A percentile compares a stretch with the other conserved stretches of the same genome.
Conservation (phyloP, 768 basidiomycete genomes). For the Agaricus blazei region DNA sequence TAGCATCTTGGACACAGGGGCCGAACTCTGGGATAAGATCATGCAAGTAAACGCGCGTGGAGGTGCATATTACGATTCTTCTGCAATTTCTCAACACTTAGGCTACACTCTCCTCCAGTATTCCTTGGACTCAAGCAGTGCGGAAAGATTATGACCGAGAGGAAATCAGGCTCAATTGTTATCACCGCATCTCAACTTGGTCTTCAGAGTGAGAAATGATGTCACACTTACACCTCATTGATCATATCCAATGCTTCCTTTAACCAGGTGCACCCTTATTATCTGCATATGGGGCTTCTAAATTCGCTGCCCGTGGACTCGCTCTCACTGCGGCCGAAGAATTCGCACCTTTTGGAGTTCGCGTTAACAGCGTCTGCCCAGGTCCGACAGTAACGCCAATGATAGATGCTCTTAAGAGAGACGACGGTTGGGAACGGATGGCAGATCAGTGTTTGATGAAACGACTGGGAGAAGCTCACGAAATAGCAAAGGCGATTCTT, state of each 20-base stretch:
- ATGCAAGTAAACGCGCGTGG: constrained; percentile 12
- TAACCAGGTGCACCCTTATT: constrained; percentile 13
- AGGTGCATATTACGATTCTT: background rate
- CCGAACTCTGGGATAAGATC: constrained; percentile 11
- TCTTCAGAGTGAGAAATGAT: constrained; percentile 11
- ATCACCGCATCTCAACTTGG: constrained; percentile 17
- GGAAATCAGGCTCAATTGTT: constrained; percentile 14
- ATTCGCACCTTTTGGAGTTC: constrained; percentile 13
- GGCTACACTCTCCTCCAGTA: background rate
- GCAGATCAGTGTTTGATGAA: constrained; percentile 11
- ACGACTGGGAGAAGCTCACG: constrained; percentile 10
- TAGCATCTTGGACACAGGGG: constrained; percentile 6
- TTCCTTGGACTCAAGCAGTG: constrained; percentile 9
- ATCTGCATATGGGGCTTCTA: constrained; percentile 15
- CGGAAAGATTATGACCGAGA: constrained; percentile 3
- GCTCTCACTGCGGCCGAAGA: constrained; percentile 15
- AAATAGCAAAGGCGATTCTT: constrained; percentile 16
- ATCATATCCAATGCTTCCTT: background rate
- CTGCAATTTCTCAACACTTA: background rate
- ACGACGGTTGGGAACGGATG: constrained; percentile 10
- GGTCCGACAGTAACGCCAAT: constrained; percentile 14
- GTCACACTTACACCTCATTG: background rate
- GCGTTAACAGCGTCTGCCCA: constrained; percentile 15
- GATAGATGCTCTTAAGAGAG: constrained; percentile 11
- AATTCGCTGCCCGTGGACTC: constrained; percentile 15